Percentiles rank a stretch among this genome's conserved stretches.
phyloP scores from a whole-genome alignment of 805 yeast genomes.

The Barnettozyma pratensis region DNA sequence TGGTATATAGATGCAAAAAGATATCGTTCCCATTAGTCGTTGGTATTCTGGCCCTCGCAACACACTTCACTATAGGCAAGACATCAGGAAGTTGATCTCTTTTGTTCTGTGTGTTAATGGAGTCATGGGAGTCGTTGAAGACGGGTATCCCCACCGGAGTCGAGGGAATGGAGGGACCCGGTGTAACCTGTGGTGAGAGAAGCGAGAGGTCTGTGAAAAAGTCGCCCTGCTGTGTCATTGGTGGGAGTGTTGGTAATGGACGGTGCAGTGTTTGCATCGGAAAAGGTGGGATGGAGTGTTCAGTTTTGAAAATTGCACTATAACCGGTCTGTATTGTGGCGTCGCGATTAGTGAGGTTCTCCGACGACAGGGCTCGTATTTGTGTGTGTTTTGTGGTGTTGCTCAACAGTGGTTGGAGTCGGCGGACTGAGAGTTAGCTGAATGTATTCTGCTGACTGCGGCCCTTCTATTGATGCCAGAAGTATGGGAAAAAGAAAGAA shows the following conservation, averaged over 20 bases:
- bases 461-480: neutral
- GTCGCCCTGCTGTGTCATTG: too few species aligned
- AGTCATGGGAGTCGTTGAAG: constrained; percentile 1
- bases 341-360: too few species aligned
- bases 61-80: constrained; percentile 77
- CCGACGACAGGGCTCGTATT: too few species aligned
- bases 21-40: constrained; percentile 94
- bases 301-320: too few species aligned
- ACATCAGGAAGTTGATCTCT: constrained; percentile 41
- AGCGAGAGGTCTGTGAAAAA: constrained; percentile 22
- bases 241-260: too few species aligned
- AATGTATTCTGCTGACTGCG: too few species aligned
- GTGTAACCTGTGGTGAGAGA: constrained; percentile 36
- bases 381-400: too few species aligned
- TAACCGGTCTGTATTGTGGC: too few species aligned
- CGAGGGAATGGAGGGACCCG: constrained; percentile 22
- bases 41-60: constrained; percentile 94
- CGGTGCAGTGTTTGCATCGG: too few species aligned
- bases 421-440: too few species aligned
- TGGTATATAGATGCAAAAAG: constrained; percentile 82
- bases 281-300: too few species aligned
- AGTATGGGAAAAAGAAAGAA: neutral
- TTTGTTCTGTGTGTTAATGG: constrained; percentile 18
- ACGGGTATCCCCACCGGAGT: constrained; percentile 26
- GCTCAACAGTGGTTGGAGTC: too few species aligned